A percentile compares a stretch with the other conserved stretches of the same genome.
Evolutionary conservation across 495 filamentous ascomycete species (phyloP).

Genomic region (Neurospora terricola): DNA sequence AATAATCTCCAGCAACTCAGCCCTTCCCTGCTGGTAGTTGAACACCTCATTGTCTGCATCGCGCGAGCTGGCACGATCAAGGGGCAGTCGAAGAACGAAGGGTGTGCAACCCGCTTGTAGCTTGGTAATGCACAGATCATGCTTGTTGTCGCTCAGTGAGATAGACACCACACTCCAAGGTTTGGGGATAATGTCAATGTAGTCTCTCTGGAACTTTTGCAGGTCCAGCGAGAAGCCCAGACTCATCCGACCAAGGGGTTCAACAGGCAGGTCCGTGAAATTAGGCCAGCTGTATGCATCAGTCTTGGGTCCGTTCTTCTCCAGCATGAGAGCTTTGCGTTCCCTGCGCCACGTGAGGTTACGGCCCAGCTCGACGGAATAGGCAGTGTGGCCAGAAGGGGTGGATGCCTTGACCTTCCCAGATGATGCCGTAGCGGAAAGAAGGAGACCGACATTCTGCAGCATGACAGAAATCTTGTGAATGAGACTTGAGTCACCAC

Average conservation of each 20-base stretch:
- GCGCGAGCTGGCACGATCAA: constrained; percentile 69
- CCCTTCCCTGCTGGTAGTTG: constrained; percentile 64
- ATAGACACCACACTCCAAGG: constrained; percentile 82
- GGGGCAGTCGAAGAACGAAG: constrained; percentile 75
- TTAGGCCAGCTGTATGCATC: constrained; percentile 20
- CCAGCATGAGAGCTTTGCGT: constrained; percentile 38
- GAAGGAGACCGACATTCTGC: constrained; percentile 51
- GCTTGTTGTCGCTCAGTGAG: constrained; percentile 63
- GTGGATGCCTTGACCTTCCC: constrained; percentile 30
- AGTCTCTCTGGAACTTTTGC: constrained; percentile 54
- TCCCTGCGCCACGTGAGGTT: constrained; percentile 51
- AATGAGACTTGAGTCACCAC: constrained; percentile 36
- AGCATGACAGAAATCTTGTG: constrained; percentile 50
- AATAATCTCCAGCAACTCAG: constrained; percentile 77
- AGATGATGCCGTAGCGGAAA: constrained; percentile 45
- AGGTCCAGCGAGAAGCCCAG: constrained; percentile 35
- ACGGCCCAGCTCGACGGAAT: constrained; percentile 53
- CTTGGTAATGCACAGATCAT: constrained; percentile 75
- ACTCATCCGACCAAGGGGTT: constrained; percentile 21
- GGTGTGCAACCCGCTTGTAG: constrained; percentile 63
- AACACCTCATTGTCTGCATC: constrained; percentile 75
- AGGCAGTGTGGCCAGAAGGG: constrained; percentile 50
- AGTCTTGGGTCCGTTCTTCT: constrained; percentile 21
- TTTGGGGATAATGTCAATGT: constrained; percentile 70
- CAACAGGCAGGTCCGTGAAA: neutral